Evolutionary conservation across 768 basidiomycete species (phyloP).

Genomic region (Neoboletus subvelutipes): DNA sequence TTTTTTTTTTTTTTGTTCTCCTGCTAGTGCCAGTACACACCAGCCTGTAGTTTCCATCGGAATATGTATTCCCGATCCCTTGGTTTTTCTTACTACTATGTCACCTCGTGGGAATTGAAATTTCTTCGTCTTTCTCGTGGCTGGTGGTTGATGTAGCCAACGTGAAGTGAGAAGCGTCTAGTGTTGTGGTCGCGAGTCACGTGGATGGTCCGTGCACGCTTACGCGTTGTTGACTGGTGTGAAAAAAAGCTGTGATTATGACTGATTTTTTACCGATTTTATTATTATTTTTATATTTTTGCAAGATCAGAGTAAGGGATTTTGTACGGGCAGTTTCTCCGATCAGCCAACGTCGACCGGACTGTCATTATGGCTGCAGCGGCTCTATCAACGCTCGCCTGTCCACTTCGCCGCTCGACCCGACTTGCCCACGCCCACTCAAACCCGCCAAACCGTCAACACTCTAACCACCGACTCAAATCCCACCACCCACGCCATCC

Average conservation of each 20-base stretch:
- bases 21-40: not conserved
- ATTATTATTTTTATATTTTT: not conserved
- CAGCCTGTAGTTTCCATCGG: conserved; percentile 5
- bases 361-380: conserved; percentile 31
- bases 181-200: conserved; percentile 20
- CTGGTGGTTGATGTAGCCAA: no score
- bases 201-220: conserved; percentile 30
- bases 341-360: conserved; percentile 20
- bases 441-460: not conserved
- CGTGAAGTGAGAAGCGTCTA: no score
- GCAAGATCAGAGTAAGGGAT: not conserved
- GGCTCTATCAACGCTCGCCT: conserved; percentile 26
- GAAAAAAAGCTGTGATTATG: not conserved
- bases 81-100: not conserved
- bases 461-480: not conserved
- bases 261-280: not conserved
- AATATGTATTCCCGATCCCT: conserved; percentile 1
- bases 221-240: conserved; percentile 19
- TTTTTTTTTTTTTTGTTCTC: not conserved
- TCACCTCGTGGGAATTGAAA: no score
- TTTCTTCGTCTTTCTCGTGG: no score
- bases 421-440: conserved; percentile 26
- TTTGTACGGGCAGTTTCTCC: not conserved
- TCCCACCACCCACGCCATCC: not conserved
- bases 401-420: conserved; percentile 31